Base-by-base conservation (phyloP, 768 basidiomycete genomes). In the Butyriboletus loyo region DNA sequence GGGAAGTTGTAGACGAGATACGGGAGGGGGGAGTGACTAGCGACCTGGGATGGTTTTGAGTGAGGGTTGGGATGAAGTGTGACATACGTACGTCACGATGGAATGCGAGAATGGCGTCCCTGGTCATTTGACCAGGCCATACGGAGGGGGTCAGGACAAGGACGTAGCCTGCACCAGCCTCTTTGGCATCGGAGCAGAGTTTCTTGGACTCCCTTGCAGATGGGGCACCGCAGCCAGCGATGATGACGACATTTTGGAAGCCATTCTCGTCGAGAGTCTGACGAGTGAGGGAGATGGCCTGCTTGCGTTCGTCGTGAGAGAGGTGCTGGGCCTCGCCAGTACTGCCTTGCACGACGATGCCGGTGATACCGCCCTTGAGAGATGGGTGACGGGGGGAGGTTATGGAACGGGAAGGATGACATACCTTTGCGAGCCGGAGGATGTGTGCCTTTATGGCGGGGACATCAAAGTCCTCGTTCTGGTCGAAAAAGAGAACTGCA, bases 1-100 rank as follows among this genome's bases (percentile, higher is more conserved):
- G 91, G 88, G 72, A 92, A 92, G 72, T 93, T 93, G 75, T 93
- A 93, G 45, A 93, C 80, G 80, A 90, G 81, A 8, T 78, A 80
- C 4, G 85, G 86, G 37, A 89, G 81, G 36, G 87, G 83, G 31
- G 83, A 81, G 38, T 76, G 77, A 61, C 82, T 79, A 22, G 89
- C 81, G 27, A 92, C 87, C 80, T 88, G 57, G 17, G 58, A 19
- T 21, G 3, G 11, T 11, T 4, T 15, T 51, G 49, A 31, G 43
- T 7, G 31, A 27, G 17, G 15, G 13, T 3, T 39, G 13, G 39
- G 22, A 25, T 21, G 15, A 31, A 13, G 17, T 13, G 21, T 27
- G 34, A 31, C 8, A 25, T 28, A 58, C 73, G 50, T 56, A 83
- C 86, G 63, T 83, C 78, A 10, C 79, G 76, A 63, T 87, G 84